Percentiles rank a stretch among this genome's conserved stretches.
phyloP scores from a whole-genome alignment of 2,329 filamentous ascomycete genomes.

The Pseudopyrenochaeta lycopersici region DNA sequence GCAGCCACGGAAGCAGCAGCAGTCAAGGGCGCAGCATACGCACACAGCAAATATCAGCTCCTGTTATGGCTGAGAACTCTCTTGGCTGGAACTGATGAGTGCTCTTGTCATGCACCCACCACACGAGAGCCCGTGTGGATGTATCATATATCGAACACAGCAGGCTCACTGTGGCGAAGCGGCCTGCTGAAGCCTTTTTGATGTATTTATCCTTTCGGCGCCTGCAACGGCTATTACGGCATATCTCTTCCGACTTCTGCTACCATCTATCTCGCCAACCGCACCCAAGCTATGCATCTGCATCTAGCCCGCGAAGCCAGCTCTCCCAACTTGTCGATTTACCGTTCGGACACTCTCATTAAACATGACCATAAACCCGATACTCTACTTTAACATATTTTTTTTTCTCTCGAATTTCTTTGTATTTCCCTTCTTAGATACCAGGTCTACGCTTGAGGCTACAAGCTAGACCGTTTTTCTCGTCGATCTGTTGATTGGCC shows the following conservation, averaged over 20 bases:
- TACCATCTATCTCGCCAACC: conserved; percentile 15
- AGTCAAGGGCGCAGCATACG: conserved; percentile 71
- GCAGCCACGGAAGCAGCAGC: conserved; percentile 58
- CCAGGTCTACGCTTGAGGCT: conserved; percentile 44
- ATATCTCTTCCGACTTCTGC: conserved; percentile 14
- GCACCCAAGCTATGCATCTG: conserved; percentile 25
- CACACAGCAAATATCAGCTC: conserved; percentile 82
- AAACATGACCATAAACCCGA: conserved; percentile 36
- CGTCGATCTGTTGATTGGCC: conserved; percentile 27
- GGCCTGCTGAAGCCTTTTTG: conserved; percentile 11
- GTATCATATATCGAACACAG: conserved; percentile 39
- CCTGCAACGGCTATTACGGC: conserved; percentile 3
- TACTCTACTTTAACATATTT: conserved; percentile 42
- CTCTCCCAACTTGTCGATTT: conserved; percentile 27
- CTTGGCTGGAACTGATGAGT: conserved; percentile 85
- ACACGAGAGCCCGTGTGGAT: conserved; percentile 32
- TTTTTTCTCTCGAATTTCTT: conserved; percentile 30
- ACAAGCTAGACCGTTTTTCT: conserved; percentile 46
- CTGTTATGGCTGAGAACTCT: conserved; percentile 92
- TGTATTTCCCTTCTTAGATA: conserved; percentile 53
- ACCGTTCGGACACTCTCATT: conserved; percentile 49
- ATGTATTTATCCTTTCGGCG: conserved; percentile 28
- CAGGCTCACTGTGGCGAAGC: conserved; percentile 8
- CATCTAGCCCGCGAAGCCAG: conserved; percentile 20
- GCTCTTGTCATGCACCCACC: background rate